phyloP scores from a whole-genome alignment of 2,329 filamentous ascomycete genomes.

The Tolypocladium guangdongense region DNA sequence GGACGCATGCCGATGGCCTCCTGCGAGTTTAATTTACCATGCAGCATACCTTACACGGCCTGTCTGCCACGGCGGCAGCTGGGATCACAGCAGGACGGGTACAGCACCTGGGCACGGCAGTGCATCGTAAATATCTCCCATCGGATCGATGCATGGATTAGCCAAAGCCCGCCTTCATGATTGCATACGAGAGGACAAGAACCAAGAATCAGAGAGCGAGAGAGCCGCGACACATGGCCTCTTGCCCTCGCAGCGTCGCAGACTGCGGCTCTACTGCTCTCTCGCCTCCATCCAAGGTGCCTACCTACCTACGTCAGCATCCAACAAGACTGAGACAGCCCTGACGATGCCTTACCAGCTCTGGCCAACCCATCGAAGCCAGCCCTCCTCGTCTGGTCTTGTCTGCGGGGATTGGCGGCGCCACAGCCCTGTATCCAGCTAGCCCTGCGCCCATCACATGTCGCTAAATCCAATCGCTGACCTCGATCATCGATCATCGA shows the following conservation, averaged over 20 bases:
- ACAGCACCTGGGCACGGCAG: too few relatives aligned
- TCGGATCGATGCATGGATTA: too few relatives aligned
- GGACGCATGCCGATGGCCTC: not conserved
- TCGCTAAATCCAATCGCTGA: not conserved
- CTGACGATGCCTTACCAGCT: not conserved
- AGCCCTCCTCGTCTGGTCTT: not conserved
- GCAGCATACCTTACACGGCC: not conserved
- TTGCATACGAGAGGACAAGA: too few relatives aligned
- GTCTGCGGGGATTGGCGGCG: not conserved
- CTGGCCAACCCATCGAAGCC: not conserved
- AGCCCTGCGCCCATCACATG: not conserved
- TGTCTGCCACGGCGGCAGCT: not conserved
- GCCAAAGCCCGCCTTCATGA: too few relatives aligned
- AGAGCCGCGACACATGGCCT: not conserved
- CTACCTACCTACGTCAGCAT: too few relatives aligned
- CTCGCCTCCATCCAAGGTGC: not conserved
- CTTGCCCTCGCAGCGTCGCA: not conserved
- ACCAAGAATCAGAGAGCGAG: too few relatives aligned
- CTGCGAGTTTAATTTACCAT: not conserved
- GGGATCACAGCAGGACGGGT: too few relatives aligned
- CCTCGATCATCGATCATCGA: too few relatives aligned
- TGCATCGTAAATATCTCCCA: too few relatives aligned
- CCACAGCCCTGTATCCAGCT: not conserved
- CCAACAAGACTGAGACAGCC: not conserved
- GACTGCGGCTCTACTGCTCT: too few relatives aligned